Evolutionary conservation across 2,329 filamentous ascomycete species (phyloP), one percentile per base, ranked within the genome.

Genomic region (Cercospora citrullina): DNA sequence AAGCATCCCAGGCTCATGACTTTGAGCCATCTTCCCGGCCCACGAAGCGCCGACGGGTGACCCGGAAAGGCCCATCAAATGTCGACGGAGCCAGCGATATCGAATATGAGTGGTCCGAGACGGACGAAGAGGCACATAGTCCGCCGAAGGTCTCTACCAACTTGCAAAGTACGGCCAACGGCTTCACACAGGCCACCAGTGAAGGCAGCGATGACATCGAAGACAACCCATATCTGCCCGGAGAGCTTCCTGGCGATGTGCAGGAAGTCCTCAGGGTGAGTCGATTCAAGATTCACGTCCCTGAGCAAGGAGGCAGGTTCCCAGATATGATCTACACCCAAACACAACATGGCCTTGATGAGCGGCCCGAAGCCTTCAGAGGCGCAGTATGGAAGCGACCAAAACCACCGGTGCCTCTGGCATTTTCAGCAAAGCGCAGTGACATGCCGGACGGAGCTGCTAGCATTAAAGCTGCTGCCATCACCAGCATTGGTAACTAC

Each of bases 331-430:
- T 80, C 68, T 77, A 77, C 62, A 83, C 81, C 1, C 82, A 84
- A 67, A 81, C 80, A 14, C 82, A 83, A 64, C 68, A 70, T 64
- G 73, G 71, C 9, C 67, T 78, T 3, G 76, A 77, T 62, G 81
- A 81, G 28, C 79, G 80, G 33, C 81, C 82, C 2, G 80, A 81
- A 75, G 79, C 77, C 59, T 78, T 84, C 59, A 76, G 83, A 67
- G 83, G 82, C 18, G 79, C 82, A 16, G 80, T 84, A 68, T 84
- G 83, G 83, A 81, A 81, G 65, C 83, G 82, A 72, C 76, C 78
- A 26, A 64, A 59, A 53, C 33, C 62, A 6, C 62, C 62, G 16
- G 62, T 59, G 23, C 62, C 62, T 28, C 23, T 64, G 33, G 33
- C 33, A 31, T 64, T 59, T 42, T 53, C 62, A 9, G 51, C 51